Evolutionary conservation across 176 grass and related monocot species (phyloP).

Genomic region (Lolium multiflorum): DNA sequence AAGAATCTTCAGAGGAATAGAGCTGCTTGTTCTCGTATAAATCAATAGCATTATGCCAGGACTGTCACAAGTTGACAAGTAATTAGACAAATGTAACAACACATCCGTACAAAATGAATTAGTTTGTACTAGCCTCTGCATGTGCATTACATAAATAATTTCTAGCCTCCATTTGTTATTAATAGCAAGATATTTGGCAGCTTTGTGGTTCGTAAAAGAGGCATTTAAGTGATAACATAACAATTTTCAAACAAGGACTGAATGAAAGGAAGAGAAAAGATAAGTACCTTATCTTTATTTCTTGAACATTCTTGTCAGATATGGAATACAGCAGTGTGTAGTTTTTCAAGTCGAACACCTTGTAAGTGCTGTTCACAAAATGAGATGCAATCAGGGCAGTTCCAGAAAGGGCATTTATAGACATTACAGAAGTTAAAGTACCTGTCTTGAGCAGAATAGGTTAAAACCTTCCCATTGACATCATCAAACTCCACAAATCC

Average conservation of each 20-base stretch:
- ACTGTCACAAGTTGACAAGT: slow-evolving; percentile 46
- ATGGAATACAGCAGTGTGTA: slow-evolving; percentile 88
- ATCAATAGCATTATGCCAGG: slow-evolving; percentile 97
- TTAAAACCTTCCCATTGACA: slow-evolving; percentile 98
- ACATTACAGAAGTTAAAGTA: slow-evolving; percentile 41
- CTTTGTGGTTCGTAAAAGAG: not conserved
- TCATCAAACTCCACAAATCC: slow-evolving; percentile 99
- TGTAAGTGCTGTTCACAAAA: slow-evolving; percentile 81
- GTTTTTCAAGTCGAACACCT: slow-evolving; percentile 99
- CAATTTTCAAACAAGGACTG: not conserved
- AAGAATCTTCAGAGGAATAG: slow-evolving; percentile 88
- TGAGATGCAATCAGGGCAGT: slow-evolving; percentile 22
- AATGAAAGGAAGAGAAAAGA: not conserved
- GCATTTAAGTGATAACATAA: slow-evolving; percentile 1
- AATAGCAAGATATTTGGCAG: not conserved
- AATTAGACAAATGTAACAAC: slow-evolving; percentile 25
- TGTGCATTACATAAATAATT: not conserved
- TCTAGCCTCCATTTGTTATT: not conserved
- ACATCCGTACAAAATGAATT: not conserved
- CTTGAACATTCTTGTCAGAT: slow-evolving; percentile 92
- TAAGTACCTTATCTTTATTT: slow-evolving; percentile 95
- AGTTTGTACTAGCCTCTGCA: not conserved
- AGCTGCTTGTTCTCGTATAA: slow-evolving; percentile 74
- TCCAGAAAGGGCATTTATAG: slow-evolving; percentile 18
- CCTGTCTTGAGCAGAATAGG: slow-evolving; percentile 98